Conservation (phyloP, 2,329 filamentous ascomycete species). For the Botryosphaeria dothidea region DNA sequence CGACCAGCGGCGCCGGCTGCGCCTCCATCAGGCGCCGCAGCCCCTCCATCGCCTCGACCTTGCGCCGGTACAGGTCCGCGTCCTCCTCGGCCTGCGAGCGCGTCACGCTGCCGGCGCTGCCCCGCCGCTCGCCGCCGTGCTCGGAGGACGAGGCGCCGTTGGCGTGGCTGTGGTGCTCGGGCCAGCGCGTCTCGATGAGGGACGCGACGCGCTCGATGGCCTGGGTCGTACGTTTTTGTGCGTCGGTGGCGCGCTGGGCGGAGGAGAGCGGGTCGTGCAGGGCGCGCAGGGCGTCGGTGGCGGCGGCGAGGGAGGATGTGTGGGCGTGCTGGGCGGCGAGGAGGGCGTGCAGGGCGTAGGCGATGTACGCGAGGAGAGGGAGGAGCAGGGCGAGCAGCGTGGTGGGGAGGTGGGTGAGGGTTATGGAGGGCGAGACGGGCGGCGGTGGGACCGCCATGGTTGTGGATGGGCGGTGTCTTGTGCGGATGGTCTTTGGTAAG, state of each 20-base stretch:
- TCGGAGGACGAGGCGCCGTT: neutral
- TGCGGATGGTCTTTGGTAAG: slow-evolving; percentile 18
- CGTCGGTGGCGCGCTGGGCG: too few relatives aligned
- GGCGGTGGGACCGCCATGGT: slow-evolving; percentile 8
- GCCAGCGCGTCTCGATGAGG: neutral
- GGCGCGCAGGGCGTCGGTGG: slow-evolving; percentile 26
- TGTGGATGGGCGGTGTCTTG: neutral
- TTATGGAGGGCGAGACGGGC: slow-evolving; percentile 19
- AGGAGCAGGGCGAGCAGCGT: neutral
- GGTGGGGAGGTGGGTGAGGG: neutral
- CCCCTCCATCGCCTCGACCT: slow-evolving; percentile 20
- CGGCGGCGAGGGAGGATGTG: slow-evolving; percentile 19
- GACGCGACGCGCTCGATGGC: neutral
- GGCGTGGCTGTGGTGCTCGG: neutral
- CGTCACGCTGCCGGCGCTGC: neutral
- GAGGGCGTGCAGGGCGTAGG: slow-evolving; percentile 16
- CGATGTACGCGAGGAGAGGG: neutral
- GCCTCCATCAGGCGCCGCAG: slow-evolving; percentile 6
- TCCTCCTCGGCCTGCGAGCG: neutral
- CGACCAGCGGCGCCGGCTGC: slow-evolving; percentile 4
- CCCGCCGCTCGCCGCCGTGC: neutral
- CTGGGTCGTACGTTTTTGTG: neutral
- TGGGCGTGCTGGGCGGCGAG: slow-evolving; percentile 6
- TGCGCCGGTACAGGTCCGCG: slow-evolving; percentile 13
- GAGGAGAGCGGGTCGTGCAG: neutral